Evolutionary conservation across 2,329 filamentous ascomycete genomes (phyloP), one percentile per base, ranked within the genome.

Genomic region (Exophiala viscosa): DNA sequence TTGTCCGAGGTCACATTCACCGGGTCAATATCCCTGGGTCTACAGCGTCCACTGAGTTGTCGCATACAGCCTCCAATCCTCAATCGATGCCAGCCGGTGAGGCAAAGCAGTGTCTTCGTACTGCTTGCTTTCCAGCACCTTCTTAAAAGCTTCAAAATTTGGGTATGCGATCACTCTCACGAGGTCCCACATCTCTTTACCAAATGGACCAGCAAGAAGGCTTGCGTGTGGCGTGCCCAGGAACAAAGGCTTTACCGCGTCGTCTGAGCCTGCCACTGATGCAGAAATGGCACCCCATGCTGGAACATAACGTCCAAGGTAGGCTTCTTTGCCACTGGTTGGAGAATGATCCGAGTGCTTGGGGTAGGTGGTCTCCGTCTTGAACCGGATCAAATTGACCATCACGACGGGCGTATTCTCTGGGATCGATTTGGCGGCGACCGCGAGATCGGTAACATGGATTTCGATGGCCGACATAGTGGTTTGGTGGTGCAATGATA

Each of bases 351-450:
- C 32, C 4, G 32, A 47, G 11, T 33, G 32, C 17, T 35, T 20
- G 2, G 33, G 44, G 44, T 47, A 47, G 4, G 33, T 38, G 3
- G 44, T 36, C 7, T 47, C 32, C 10, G 33, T 10, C 33, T 38
- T 35, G 44, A 47, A 47, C 10, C 36, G 35, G 33, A 47, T 17
- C 15, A 47, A 33, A 17, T 47, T 47, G 33, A 47, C 23, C 44
- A 47, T 34, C 2, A 47, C 44, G 44, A 47, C 17, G 32, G 44
- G 44, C 5, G 20, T 38, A 18, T 38, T 17, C 10, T 18, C 31
- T 3, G 44, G 33, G 18, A 47, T 34, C n/a, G 6, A 23, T 17
- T 39, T 38, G n/a, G n/a, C 33, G 11, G 44, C 15, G 32, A 13
- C 33, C n/a, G n/a, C 13, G 32, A 47, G 44, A 33, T 47, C 44